Evolutionary conservation across 805 yeast species (phyloP), one percentile per base, ranked within the genome.

Genomic region (Starmerella powellii): DNA sequence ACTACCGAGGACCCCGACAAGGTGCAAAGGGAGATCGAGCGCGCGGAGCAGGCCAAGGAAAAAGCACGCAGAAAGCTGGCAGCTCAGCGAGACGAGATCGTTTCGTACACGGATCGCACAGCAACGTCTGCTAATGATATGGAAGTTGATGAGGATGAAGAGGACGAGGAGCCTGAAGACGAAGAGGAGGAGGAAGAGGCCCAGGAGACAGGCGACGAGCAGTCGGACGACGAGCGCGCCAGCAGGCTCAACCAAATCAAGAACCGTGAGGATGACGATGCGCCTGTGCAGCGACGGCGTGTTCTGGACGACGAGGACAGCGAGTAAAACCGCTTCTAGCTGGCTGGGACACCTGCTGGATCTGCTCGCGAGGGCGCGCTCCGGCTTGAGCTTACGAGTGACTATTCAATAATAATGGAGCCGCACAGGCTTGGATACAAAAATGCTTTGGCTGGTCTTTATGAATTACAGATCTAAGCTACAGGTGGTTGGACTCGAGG

Each of bases 1-100:
- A 66, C 70, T 6, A 47, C 53, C 8, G 68, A 63, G 38, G 71
- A 66, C 48, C 71, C 71, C n/a, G 71, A 67, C 40, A 57, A 60
- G 53, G 48, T 58, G 34, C 66, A 65, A 51, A 60, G 70, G 26
- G 70, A 66, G 31, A 61, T 68, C 11, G 69, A 63, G 42, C 53
- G 55, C 52, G 64, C 60, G 12, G 70, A 63, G 52, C 57, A 53
- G 40, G 51, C 52, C 46, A 61, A 61, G 45, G 56, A 63, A 26
- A 53, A 60, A 31, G 69, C 69, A 23, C 54, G 70, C 6, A 54
- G 65, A 33, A 63, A 64, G 53, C 66, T 67, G 6, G 69, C 65
- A 42, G 48, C 53, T 29, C 60, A 62, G 46, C 53, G 61, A 33
- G 59, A 61, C 23, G 58, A 47, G 34, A 48, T 49, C 21, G 42